Percentiles rank a stretch among this genome's conserved stretches.
phyloP scores from a whole-genome alignment of 2,329 filamentous ascomycete genomes.

The Helotiales sp. region DNA sequence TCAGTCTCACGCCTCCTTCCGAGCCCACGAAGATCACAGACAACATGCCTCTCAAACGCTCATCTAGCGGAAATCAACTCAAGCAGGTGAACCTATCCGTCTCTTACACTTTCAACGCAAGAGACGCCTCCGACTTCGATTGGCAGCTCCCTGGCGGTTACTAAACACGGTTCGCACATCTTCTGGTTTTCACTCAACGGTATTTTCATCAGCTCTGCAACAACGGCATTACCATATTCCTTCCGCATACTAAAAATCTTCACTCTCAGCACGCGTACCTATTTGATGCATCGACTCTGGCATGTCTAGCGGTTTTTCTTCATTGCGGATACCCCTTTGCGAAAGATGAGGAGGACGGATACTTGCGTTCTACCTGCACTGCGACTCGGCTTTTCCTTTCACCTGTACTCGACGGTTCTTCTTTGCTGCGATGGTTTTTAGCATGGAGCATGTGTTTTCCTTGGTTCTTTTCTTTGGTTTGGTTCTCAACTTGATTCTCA shows the following conservation, averaged over 20 bases:
- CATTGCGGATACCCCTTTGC: conserved; percentile 10
- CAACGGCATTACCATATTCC: background rate
- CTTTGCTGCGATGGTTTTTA: background rate
- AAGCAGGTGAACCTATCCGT: background rate
- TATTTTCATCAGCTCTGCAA: conserved; percentile 11
- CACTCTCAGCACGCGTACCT: background rate
- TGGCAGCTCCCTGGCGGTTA: conserved; percentile 13
- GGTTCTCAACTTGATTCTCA: background rate
- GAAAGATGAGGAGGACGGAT: background rate
- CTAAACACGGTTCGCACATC: background rate
- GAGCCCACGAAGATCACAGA: background rate
- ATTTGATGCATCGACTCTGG: conserved; percentile 9
- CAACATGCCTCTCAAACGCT: background rate
- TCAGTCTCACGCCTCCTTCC: background rate
- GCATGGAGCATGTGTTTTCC: conserved; percentile 1
- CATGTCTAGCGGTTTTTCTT: conserved; percentile 12
- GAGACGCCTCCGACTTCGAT: conserved; percentile 1
- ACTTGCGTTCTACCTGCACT: conserved; percentile 1
- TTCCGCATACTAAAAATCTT: background rate
- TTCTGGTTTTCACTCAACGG: conserved; percentile 7
- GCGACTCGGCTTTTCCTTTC: conserved; percentile 5
- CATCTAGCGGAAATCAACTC: background rate
- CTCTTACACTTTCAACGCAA: background rate
- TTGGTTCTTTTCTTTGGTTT: background rate
- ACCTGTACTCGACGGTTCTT: background rate